Conservation (phyloP, 768 basidiomycete genomes). For the Tylopilus sp. region DNA sequence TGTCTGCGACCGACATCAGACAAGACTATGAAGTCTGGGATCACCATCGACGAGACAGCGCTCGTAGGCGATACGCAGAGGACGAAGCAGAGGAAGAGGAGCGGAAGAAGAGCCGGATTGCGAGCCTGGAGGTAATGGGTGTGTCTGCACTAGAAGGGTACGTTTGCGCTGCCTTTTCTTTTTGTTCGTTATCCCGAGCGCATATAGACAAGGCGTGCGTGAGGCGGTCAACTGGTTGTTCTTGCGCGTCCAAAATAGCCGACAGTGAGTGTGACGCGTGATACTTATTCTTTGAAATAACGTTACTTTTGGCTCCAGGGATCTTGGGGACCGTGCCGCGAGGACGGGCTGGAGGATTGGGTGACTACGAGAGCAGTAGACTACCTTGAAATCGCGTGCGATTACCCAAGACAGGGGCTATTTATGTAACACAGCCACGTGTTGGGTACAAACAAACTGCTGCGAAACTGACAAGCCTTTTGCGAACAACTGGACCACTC, state of each 20-base stretch:
- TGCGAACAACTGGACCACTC: neutral
- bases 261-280: slow-evolving; percentile 45
- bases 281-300: neutral
- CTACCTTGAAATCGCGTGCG: neutral
- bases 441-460: slow-evolving; percentile 7
- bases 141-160: slow-evolving; percentile 90
- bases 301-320: slow-evolving; percentile 7
- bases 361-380: neutral
- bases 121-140: slow-evolving; percentile 86
- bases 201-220: slow-evolving; percentile 74
- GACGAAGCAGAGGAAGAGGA: slow-evolving; percentile 45
- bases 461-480: neutral
- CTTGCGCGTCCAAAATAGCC: slow-evolving; percentile 87
- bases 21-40: slow-evolving; percentile 89
- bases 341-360: slow-evolving; percentile 11
- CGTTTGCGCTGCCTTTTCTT: slow-evolving; percentile 12
- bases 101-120: slow-evolving; percentile 52
- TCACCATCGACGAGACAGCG: slow-evolving; percentile 68
- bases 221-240: slow-evolving; percentile 95
- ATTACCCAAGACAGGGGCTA: neutral
- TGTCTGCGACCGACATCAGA: slow-evolving; percentile 88
- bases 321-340: slow-evolving; percentile 14
- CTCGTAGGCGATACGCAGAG: slow-evolving; percentile 50
- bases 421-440: slow-evolving; percentile 17
- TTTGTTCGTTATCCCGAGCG: neutral